phyloP scores from a whole-genome alignment of 257 asterid species.

The Leptodermis oblonga region DNA sequence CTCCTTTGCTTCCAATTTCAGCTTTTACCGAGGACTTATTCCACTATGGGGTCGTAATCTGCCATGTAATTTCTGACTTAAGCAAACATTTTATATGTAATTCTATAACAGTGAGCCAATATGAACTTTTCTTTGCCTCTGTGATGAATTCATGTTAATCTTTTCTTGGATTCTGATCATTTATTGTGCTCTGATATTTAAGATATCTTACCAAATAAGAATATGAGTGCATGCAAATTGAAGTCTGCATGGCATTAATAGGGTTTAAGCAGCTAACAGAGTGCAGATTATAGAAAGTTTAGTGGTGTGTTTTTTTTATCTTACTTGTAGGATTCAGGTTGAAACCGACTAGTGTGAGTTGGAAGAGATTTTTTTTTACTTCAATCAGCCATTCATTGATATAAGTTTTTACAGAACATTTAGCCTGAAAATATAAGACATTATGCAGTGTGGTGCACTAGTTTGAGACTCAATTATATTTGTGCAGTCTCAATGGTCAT shows the following conservation, averaged over 20 bases:
- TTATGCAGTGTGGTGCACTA: background rate
- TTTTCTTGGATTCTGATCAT: conserved; percentile 5
- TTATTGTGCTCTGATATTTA: background rate
- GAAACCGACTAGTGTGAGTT: background rate
- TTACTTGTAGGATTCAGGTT: background rate
- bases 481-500: conserved; percentile 43
- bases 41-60: conserved; percentile 47
- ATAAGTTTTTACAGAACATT: background rate
- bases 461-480: background rate
- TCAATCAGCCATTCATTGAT: background rate
- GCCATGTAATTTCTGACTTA: conserved; percentile 35
- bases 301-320: background rate
- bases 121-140: background rate
- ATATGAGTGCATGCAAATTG: background rate
- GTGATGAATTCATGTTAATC: background rate
- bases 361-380: background rate
- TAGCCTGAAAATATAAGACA: background rate
- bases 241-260: background rate
- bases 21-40: conserved; percentile 42
- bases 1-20: conserved; percentile 20
- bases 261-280: background rate
- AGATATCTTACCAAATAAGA: background rate
- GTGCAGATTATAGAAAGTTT: background rate
- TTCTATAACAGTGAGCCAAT: background rate
- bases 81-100: background rate